These are phyloP conservation scores for Ophiognomonia clavigignenti-juglandacearum DNA, from an alignment of 2,329 filamentous ascomycete genomes.

Conservation along the genomic window DNA sequence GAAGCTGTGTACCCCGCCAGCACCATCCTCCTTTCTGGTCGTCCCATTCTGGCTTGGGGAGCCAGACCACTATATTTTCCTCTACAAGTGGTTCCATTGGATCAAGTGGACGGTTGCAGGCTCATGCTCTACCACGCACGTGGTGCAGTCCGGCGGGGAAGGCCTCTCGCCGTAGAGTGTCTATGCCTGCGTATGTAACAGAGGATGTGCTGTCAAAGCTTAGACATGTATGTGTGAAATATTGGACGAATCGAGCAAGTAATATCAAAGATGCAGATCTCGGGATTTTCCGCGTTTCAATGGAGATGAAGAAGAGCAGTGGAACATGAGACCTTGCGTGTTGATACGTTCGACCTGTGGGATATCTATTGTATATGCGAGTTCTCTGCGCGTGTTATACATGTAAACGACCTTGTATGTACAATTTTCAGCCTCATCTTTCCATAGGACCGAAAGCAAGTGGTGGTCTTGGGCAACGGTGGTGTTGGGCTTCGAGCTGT, in stretches of 20 bases:
- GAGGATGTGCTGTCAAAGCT: too few relatives aligned
- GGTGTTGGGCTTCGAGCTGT: neutral
- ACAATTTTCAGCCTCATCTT: slow-evolving; percentile 1
- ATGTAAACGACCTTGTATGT: too few relatives aligned
- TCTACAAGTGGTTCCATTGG: neutral
- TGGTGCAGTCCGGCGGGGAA: too few relatives aligned
- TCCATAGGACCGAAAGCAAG: neutral
- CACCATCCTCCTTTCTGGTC: neutral
- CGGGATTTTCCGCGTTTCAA: too few relatives aligned
- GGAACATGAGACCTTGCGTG: too few relatives aligned
- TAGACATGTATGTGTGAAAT: too few relatives aligned
- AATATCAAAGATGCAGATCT: too few relatives aligned
- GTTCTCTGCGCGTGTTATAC: neutral
- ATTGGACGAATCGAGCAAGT: too few relatives aligned
- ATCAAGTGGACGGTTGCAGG: neutral
- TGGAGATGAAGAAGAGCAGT: too few relatives aligned
- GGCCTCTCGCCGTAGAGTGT: too few relatives aligned
- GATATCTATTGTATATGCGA: neutral
- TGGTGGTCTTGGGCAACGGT: too few relatives aligned
- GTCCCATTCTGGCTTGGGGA: neutral
- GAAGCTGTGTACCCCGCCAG: neutral
- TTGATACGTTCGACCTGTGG: neutral
- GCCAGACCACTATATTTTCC: neutral
- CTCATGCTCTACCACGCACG: neutral
- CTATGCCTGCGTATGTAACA: too few relatives aligned